Base-by-base conservation (phyloP, 352 stramenopile genomes). In the Phytophthora sp. region DNA sequence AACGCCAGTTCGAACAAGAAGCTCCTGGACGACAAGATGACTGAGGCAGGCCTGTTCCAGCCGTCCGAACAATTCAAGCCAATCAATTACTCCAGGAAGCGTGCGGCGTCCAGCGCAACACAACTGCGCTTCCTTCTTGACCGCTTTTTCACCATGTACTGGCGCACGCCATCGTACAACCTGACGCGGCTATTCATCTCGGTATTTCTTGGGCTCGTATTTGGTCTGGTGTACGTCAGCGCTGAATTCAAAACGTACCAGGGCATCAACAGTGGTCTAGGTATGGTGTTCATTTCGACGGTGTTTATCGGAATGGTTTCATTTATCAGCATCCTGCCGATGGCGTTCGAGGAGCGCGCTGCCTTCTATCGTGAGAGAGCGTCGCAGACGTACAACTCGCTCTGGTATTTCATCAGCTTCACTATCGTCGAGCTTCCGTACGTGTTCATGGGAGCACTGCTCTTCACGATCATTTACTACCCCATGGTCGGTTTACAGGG, bases 161-260 rank as follows among this genome's bases (percentile, higher is more conserved):
- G 82, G 80, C 80, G 80, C 49, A 87, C 79, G 18, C 87, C 91
- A 28, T 82, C 78, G 37, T 98, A 98, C 77, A 97, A 95, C 65
- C 67, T 89, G 31, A 87, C 86, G 3, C 79, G 94, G 1, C 52
- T 93, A 0, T 59, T 89, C 20, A 81, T 97, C 10, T 91, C 79
- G 38, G 28, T 84, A 13, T 59, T 93, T 7, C 87, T 97, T 12
- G 89, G 81, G 2, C 46, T 97, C 3, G 60, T 97, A 5, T 91
- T 97, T 39, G 73, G 76, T 9, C 72, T 92, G 0, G 72, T 95
- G 21, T 97, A 90, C 50, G 4, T 82, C 28, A 61, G 70, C 10
- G 45, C 68, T 4, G 62, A 87, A 37, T 87, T 75, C 51, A 72
- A 56, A 28, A 80, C 72, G 32, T 87, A 82, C 63, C 71, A 81